Evolutionary conservation across 2,329 filamentous ascomycete genomes (phyloP), one percentile per base, ranked within the genome.

Genomic region (Fusarium brevicatenulatum): DNA sequence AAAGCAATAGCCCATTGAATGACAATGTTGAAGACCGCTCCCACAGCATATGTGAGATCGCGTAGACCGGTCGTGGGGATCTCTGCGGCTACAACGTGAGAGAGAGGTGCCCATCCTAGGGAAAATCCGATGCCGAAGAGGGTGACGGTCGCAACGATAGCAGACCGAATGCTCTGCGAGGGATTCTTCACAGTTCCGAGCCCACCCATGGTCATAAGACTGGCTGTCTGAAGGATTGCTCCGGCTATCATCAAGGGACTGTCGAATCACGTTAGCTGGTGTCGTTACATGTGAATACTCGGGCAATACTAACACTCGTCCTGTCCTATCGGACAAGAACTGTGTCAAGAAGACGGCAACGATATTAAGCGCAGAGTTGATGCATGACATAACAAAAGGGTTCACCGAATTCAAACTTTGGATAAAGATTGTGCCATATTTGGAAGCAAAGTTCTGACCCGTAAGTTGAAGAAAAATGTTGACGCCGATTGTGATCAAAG

Each of bases 201-300:
- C 4, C 78, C 81, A 30, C 80, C 82, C 81, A 84, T 83, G 11
- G 79, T 78, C 23, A 83, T 74, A 5, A 82, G 72, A 9, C 74
- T 73, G 9, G 65, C 66, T 3, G 76, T 71, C 52, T 82, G 81
- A 18, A 82, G 44, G 16, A 65, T 49, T 1, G 76, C 76, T 5
- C 80, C 78, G 18, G 77, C 61, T 15, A 81, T 63, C 13, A 81
- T 71, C 54, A 78, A 47, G 15, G 69, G 63, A 11, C 77, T 62
- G 66, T 34, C 72, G 70, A 42, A 34, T 23, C 25, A 44, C 11
- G 32, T 57, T 11, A 62, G 58, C 32, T 62, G 32, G n/a, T 15
- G 18, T 25, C 19, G 18, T 28, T 28, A 43, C 9, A 11, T 23
- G 11, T 12, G 16, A 21, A 15, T n/a, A 6, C 12, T 32, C 23